phyloP scores from a whole-genome alignment of 495 filamentous ascomycete species.

The Penicillium ucsense region DNA sequence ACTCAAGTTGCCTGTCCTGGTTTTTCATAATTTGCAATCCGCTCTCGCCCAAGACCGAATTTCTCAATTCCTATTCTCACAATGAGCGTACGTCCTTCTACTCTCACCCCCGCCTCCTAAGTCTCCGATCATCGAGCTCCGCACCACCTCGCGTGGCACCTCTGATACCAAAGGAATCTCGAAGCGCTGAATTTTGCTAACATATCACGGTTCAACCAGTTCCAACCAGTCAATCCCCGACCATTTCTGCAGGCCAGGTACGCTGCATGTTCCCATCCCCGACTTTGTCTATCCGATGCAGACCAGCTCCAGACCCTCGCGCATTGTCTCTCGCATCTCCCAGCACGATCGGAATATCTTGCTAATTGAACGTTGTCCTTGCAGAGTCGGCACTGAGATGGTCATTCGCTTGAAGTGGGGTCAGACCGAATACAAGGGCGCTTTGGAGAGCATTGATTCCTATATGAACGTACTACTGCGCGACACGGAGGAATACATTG shows the following conservation, averaged over 20 bases:
- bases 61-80: conserved; percentile 3
- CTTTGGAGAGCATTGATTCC: conserved; percentile 82
- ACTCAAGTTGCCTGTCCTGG: too few species aligned
- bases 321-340: too few species aligned
- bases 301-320: too few species aligned
- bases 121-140: conserved; percentile 7
- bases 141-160: neutral
- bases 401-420: conserved; percentile 95
- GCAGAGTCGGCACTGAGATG: conserved; percentile 79
- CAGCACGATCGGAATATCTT: too few species aligned
- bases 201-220: conserved; percentile 29
- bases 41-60: neutral
- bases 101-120: neutral
- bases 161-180: neutral
- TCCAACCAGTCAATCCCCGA: conserved; percentile 83
- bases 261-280: conserved; percentile 16
- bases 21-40: neutral
- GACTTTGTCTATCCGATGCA: neutral
- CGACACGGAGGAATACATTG: conserved; percentile 83
- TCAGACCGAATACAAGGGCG: conserved; percentile 91
- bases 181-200: conserved; percentile 6
- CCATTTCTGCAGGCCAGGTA: conserved; percentile 84
- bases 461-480: conserved; percentile 98
- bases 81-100: conserved; percentile 31
- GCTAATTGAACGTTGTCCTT: neutral